Evolutionary conservation across 2,329 filamentous ascomycete species (phyloP).

Genomic region (Corinectria fuckeliana): DNA sequence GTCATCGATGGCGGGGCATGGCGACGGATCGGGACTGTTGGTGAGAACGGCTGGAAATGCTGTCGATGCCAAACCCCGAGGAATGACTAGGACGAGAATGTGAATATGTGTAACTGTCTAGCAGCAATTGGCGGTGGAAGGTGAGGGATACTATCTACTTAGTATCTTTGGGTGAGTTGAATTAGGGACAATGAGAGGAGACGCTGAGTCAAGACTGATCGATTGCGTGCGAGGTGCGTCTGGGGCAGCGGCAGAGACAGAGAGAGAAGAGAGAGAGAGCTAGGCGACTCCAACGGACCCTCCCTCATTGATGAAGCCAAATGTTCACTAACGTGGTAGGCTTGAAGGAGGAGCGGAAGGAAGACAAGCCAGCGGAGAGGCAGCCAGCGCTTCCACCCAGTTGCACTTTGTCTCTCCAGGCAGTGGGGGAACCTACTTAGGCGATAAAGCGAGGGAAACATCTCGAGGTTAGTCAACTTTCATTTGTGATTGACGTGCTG

Average conservation of each 20-base stretch:
- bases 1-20: slow-evolving; percentile 16
- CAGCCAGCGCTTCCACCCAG: no score
- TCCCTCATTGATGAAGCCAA: background rate
- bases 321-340: background rate
- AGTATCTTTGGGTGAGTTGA: no score
- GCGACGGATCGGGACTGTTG: background rate
- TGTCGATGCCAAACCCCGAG: background rate
- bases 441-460: background rate
- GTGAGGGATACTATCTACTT: no score
- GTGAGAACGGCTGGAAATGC: background rate
- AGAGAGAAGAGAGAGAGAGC: background rate
- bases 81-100: background rate
- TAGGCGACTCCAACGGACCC: background rate
- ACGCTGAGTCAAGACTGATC: background rate
- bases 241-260: background rate
- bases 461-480: background rate
- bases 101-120: background rate
- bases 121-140: background rate
- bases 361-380: background rate
- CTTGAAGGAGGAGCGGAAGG: background rate
- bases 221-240: background rate
- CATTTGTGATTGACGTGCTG: background rate
- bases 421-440: no score
- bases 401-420: background rate
- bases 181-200: background rate